Evolutionary conservation across 192 early-diverging fungal species (phyloP).

Genomic region (Entomortierella parvispora): DNA sequence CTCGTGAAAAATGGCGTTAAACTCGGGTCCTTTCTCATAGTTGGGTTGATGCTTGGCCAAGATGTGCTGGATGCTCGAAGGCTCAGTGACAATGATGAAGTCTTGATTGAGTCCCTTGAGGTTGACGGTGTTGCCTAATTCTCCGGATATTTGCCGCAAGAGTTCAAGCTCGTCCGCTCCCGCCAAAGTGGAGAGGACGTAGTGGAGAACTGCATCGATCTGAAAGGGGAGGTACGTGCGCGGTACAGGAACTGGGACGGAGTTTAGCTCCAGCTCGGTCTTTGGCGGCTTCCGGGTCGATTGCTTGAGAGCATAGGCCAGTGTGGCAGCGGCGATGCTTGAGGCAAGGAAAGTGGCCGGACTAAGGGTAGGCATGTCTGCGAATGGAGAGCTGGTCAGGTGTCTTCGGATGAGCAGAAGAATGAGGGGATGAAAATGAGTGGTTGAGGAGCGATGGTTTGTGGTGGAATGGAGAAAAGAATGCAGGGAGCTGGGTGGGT

Average conservation of each 20-base stretch:
- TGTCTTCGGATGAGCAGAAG: not conserved
- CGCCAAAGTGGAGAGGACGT: conserved; percentile 7
- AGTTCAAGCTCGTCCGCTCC: conserved; percentile 27
- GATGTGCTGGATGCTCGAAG: conserved; percentile 45
- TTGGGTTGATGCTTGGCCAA: conserved; percentile 48
- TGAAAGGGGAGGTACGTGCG: conserved; percentile 35
- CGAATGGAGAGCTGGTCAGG: not conserved
- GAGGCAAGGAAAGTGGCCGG: conserved; percentile 18
- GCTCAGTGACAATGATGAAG: conserved; percentile 32
- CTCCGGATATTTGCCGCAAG: conserved; percentile 2
- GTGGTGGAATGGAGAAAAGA: too few relatives aligned
- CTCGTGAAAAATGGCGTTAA: conserved; percentile 55
- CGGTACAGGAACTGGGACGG: conserved; percentile 5
- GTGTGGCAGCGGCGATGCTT: conserved; percentile 13
- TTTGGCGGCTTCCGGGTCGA: conserved; percentile 27
- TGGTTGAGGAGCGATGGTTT: too few relatives aligned
- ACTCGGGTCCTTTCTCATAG: conserved; percentile 52
- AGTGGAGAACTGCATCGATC: conserved; percentile 15
- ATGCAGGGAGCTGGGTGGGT: too few relatives aligned
- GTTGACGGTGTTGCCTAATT: conserved; percentile 26
- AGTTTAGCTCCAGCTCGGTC: conserved; percentile 33
- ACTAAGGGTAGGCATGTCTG: conserved; percentile 4
- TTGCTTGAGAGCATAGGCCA: conserved; percentile 31
- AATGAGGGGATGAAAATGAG: not conserved
- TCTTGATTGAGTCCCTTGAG: conserved; percentile 27